Percentiles rank a stretch among this genome's conserved stretches.
Evolutionary conservation across 2,329 filamentous ascomycete species (phyloP).

Genomic region (Trichoderma endophyticum): DNA sequence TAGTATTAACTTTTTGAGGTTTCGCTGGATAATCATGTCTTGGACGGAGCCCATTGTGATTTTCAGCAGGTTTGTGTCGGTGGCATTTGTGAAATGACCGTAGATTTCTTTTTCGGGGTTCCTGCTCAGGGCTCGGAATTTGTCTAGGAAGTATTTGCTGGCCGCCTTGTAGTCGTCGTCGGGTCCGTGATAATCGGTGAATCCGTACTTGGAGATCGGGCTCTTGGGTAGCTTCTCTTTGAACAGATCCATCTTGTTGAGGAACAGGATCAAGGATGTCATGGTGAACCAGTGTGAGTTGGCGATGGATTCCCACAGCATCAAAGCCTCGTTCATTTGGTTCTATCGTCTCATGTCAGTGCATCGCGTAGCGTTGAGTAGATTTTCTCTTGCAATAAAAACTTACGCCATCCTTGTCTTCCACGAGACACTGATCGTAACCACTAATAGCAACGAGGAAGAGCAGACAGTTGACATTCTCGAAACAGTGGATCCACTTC

Average conservation of each 20-base stretch:
- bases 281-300: constrained; percentile 89
- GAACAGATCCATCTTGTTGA: constrained; percentile 89
- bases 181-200: constrained; percentile 80
- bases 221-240: constrained; percentile 82
- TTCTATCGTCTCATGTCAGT: constrained; percentile 52
- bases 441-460: constrained; percentile 97
- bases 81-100: constrained; percentile 98
- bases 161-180: constrained; percentile 93
- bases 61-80: constrained; percentile 81
- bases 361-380: background rate
- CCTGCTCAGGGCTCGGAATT: constrained; percentile 95
- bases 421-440: constrained; percentile 93
- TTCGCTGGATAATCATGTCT: constrained; percentile 99
- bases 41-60: constrained; percentile 65
- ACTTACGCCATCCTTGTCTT: constrained; percentile 77
- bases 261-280: constrained; percentile 82
- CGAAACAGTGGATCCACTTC: constrained; percentile 99
- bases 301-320: constrained; percentile 82
- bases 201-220: constrained; percentile 76
- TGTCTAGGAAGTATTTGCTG: constrained; percentile 98
- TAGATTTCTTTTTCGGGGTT: constrained; percentile 94
- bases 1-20: constrained; percentile 75
- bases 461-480: constrained; percentile 91
- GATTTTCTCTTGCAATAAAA: background rate
- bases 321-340: constrained; percentile 87